These are phyloP conservation scores for Phytophthora chlamydospora DNA, from an alignment of 352 stramenopile genomes.

Conservation along the genomic window DNA sequence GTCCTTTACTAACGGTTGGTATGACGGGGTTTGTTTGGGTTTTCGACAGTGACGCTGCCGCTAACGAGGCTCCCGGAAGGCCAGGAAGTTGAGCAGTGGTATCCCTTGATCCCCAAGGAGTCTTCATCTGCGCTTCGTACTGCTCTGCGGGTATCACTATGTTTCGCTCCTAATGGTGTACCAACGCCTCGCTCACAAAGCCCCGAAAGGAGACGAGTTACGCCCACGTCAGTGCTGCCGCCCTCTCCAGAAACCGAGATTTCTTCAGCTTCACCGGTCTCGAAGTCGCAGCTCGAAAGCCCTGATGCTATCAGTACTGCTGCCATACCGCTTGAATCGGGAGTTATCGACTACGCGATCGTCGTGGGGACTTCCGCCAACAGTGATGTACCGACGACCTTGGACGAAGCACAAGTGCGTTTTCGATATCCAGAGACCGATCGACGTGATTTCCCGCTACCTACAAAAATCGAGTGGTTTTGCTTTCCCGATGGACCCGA, in stretches of 20 bases:
- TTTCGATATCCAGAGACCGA: conserved; percentile 70
- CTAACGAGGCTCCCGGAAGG: conserved; percentile 67
- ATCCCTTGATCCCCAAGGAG: conserved; percentile 64
- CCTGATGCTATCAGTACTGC: conserved; percentile 4
- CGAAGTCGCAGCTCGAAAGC: conserved; percentile 26
- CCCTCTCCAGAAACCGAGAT: conserved; percentile 35
- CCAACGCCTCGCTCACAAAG: conserved; percentile 16
- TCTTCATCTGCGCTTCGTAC: conserved; percentile 54
- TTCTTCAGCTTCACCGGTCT: conserved; percentile 43
- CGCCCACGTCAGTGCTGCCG: conserved; percentile 21
- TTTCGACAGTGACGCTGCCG: conserved; percentile 47
- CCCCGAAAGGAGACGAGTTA: conserved; percentile 26
- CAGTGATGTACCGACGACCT: conserved; percentile 1
- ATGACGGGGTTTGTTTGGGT: neutral
- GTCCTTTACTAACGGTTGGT: neutral
- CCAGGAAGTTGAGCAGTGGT: conserved; percentile 90
- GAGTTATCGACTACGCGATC: conserved; percentile 83
- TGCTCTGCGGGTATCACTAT: conserved; percentile 75
- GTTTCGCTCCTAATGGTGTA: conserved; percentile 55
- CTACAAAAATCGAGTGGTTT: conserved; percentile 91
- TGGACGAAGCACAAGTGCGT: conserved; percentile 61
- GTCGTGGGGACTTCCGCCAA: conserved; percentile 49
- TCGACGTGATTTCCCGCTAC: conserved; percentile 64
- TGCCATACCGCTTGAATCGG: conserved; percentile 51
- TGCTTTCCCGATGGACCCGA: conserved; percentile 80